These are phyloP conservation scores for Penicillium crystallinum DNA, from an alignment of 495 filamentous ascomycete genomes.

Conservation along the genomic window DNA sequence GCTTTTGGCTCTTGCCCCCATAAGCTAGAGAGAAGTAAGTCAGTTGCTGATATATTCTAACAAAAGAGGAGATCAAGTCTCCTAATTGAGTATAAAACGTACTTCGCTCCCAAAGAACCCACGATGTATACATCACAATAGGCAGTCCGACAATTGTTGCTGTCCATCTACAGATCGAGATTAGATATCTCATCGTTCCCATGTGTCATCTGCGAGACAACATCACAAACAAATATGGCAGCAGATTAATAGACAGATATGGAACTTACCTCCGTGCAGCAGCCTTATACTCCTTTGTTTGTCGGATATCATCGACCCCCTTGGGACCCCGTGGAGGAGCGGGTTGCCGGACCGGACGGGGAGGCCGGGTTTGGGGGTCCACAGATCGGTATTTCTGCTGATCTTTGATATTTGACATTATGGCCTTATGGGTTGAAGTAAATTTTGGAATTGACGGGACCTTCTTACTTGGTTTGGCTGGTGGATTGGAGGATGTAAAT, in stretches of 20 bases:
- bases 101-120: conserved; percentile 24
- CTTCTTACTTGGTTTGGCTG: not conserved
- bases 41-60: not conserved
- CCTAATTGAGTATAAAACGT: not conserved
- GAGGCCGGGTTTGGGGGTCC: conserved; percentile 2
- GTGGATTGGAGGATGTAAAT: not conserved
- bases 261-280: conserved; percentile 22
- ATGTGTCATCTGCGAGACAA: not conserved
- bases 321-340: not conserved
- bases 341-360: conserved; percentile 8
- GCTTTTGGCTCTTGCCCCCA: conserved; percentile 12
- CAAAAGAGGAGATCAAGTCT: not conserved
- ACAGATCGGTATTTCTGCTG: conserved; percentile 6
- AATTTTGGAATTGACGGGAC: not conserved
- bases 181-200: conserved; percentile 1
- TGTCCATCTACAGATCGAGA: conserved; percentile 37
- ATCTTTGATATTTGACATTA: not conserved
- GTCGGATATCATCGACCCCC: conserved; percentile 19
- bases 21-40: conserved; percentile 12
- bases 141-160: conserved; percentile 50
- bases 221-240: not conserved
- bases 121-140: conserved; percentile 42
- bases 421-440: not conserved
- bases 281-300: conserved; percentile 28
- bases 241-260: not conserved